A percentile compares a stretch with the other conserved stretches of the same genome.
These are phyloP conservation scores for Xerocomellus chrysenteron DNA, from an alignment of 768 basidiomycete genomes.

Conservation along the genomic window DNA sequence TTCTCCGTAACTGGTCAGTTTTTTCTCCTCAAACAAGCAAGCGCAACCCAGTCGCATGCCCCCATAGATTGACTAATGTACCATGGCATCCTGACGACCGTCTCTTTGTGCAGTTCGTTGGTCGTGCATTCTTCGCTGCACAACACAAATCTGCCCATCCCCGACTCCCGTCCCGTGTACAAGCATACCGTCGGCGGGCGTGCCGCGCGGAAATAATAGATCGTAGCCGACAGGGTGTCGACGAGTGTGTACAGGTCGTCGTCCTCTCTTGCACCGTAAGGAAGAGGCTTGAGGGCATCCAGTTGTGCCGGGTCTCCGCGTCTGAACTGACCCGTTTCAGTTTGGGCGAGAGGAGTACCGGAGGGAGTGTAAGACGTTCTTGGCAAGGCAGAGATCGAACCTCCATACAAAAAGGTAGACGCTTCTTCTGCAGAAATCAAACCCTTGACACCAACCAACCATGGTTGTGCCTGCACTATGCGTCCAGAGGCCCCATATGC, in stretches of 20 bases:
- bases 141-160: conserved; percentile 23
- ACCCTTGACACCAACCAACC: conserved; percentile 26
- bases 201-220: conserved; percentile 26
- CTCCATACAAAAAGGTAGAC: conserved; percentile 14
- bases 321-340: conserved; percentile 12
- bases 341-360: conserved; percentile 14
- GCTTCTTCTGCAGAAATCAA: conserved; percentile 24
- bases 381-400: conserved; percentile 4
- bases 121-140: conserved; percentile 18
- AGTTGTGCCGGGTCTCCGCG: conserved; percentile 17
- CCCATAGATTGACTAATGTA: conserved; percentile 16
- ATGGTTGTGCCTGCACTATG: conserved; percentile 18
- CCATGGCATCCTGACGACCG: conserved; percentile 26
- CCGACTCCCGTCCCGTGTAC: conserved; percentile 19
- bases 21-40: conserved; percentile 1
- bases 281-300: not conserved
- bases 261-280: not conserved
- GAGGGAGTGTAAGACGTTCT: conserved; percentile 18
- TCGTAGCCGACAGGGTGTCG: conserved; percentile 19
- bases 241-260: conserved; percentile 23
- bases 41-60: conserved; percentile 24
- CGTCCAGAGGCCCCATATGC: conserved; percentile 19
- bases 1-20: too few species aligned
- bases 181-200: conserved; percentile 26
- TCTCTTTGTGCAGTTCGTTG: conserved; percentile 25